Evolutionary conservation across 768 basidiomycete species (phyloP).

Genomic region (Psilocybe tampanensis): DNA sequence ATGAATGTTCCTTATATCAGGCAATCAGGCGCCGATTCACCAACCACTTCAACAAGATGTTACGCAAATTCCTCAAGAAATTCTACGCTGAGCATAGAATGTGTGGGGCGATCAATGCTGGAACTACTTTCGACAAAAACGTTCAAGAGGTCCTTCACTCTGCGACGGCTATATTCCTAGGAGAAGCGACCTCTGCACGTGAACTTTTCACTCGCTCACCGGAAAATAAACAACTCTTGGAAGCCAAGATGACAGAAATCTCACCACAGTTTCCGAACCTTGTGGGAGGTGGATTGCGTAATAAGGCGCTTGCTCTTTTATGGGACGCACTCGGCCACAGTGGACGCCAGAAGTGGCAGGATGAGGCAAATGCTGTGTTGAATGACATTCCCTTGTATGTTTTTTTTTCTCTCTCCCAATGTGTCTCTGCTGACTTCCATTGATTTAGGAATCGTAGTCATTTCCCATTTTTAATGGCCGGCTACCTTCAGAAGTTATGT

Average conservation of each 20-base stretch:
- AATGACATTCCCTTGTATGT: background rate
- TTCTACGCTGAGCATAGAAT: background rate
- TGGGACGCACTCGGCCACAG: background rate
- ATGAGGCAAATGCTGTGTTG: background rate
- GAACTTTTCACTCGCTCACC: background rate
- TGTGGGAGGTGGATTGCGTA: background rate
- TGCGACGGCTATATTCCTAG: background rate
- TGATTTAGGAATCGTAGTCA: background rate
- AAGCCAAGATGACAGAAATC: background rate
- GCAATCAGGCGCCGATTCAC: background rate
- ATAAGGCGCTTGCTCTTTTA: background rate
- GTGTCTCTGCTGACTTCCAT: background rate
- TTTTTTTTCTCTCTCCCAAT: background rate
- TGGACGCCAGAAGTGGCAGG: background rate
- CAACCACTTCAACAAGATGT: background rate
- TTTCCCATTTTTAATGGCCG: background rate
- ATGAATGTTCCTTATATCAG: background rate
- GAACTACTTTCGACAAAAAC: background rate
- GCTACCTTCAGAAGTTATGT: background rate
- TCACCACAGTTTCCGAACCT: background rate
- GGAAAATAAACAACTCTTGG: background rate
- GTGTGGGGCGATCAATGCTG: background rate
- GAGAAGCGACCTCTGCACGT: background rate
- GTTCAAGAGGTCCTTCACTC: background rate
- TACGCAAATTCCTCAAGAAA: background rate